These are phyloP conservation scores for Didymella arachidicola DNA, from an alignment of 2,329 filamentous ascomycete genomes.

Conservation along the genomic window DNA sequence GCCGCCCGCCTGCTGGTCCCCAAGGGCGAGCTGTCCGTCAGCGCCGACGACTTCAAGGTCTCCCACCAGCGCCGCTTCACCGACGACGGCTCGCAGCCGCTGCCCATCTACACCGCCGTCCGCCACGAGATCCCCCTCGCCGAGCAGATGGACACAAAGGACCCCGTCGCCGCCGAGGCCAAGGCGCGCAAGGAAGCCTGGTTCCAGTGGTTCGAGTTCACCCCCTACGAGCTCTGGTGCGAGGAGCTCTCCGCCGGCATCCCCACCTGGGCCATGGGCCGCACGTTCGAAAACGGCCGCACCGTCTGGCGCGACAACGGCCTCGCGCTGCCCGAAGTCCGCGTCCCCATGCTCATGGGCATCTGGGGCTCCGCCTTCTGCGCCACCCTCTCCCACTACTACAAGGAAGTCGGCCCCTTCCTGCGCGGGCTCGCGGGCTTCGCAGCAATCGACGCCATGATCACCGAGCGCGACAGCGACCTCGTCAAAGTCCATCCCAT, in stretches of 20 bases:
- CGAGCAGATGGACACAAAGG: conserved; percentile 53
- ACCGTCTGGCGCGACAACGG: conserved; percentile 69
- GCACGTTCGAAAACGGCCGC: conserved; percentile 77
- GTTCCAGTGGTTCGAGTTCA: conserved; percentile 97
- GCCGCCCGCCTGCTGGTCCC: conserved; percentile 86
- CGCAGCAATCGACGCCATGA: conserved; percentile 77
- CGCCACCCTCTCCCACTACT: conserved; percentile 94
- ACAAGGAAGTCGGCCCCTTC: conserved; percentile 87
- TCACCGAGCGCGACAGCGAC: conserved; percentile 82
- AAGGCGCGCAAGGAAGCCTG: conserved; percentile 72
- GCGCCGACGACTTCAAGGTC: conserved; percentile 83
- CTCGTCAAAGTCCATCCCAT: conserved; percentile 93
- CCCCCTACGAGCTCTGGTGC: conserved; percentile 93
- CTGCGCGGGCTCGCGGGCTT: conserved; percentile 79
- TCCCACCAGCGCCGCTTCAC: conserved; percentile 84
- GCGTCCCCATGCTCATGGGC: conserved; percentile 84
- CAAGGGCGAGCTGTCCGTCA: conserved; percentile 79
- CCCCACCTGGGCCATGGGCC: conserved; percentile 90
- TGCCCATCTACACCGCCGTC: conserved; percentile 96
- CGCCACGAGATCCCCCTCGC: conserved; percentile 88
- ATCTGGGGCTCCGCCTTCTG: conserved; percentile 98
- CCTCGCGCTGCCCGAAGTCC: conserved; percentile 81
- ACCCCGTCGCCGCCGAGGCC: conserved; percentile 50
- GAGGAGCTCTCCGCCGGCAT: conserved; percentile 92
- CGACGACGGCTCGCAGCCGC: conserved; percentile 78